Base-by-base conservation (phyloP, 345 rosid species). In the Melaleuca quinquenervia region DNA sequence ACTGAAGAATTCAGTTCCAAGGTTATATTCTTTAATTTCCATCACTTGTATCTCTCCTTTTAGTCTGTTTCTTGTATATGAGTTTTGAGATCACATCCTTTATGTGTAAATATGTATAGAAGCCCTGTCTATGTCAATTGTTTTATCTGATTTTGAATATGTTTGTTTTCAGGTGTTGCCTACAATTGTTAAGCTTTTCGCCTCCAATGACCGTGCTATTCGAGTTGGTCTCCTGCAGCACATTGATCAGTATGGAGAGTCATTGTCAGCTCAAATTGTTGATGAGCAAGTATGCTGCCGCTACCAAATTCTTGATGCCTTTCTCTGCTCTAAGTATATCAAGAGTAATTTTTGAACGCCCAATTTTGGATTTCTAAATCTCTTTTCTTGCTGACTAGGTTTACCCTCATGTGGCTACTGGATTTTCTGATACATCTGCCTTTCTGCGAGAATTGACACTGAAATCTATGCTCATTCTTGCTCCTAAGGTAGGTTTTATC, bases 391-490 rank as follows among this genome's bases (percentile, higher is more conserved):
- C 70, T 88, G 52, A 86, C 86, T 89, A 96, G 99, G 98, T 95
- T 86, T 97, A 91, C 89, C 98, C 99, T 85, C 99, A 96, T 85
- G 92, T 97, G 87, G 95, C 99, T 86, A 93, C 96, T 85, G 99
- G 99, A 86, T 96, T 97, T 89, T 90, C 98, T 36, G 99, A 97
- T 88, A 91, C 98, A 49, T 94, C 98, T 85, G 97, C 99, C 70
- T 94, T 94, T 91, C 98, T 97, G 82, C 96, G 99, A 80, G 99
- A 97, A 88, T 86, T 97, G 93, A 96, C 99, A 93, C 99, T 97
- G 54, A 97, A 97, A 87, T 96, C 99, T 52, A 96, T 97, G 98
- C 99, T 97, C 87, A 91, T 94, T 87, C 91, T 97, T 90, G 97
- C 99, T 86, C 99, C 99, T 75, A 97, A 97, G 98, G 99, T 95